Percentiles rank a stretch among this genome's conserved stretches.
These are phyloP conservation scores for Byssochlamys sp. DNA, from an alignment of 2,329 filamentous ascomycete species.

Conservation along the genomic window DNA sequence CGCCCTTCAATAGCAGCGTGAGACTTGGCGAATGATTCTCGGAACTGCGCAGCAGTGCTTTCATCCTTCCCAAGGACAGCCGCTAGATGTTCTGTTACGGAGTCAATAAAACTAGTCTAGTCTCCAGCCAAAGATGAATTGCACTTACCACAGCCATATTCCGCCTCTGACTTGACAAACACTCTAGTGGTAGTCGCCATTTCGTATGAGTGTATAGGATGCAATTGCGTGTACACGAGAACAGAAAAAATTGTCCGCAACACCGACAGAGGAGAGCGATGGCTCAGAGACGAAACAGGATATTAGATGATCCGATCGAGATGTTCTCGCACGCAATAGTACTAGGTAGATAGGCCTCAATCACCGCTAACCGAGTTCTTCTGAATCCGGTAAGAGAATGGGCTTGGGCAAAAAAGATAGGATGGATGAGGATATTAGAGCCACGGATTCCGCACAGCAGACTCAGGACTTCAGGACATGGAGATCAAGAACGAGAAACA, in stretches of 20 bases:
- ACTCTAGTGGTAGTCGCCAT: slow-evolving; percentile 28
- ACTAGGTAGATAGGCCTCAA: not conserved
- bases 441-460: not conserved
- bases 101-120: slow-evolving; percentile 10
- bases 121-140: not conserved
- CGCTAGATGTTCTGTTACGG: slow-evolving; percentile 29
- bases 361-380: not conserved
- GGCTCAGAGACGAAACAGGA: not conserved
- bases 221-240: not conserved
- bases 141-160: slow-evolving; percentile 33
- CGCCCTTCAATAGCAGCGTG: not conserved
- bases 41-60: slow-evolving; percentile 27
- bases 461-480: not conserved
- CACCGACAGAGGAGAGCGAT: not conserved
- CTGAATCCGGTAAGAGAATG: not conserved
- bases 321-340: not conserved
- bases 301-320: not conserved
- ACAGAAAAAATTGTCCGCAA: not conserved
- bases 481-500: not conserved
- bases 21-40: slow-evolving; percentile 22
- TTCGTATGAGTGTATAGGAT: slow-evolving; percentile 5
- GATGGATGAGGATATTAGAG: not conserved
- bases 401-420: not conserved
- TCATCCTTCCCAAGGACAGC: slow-evolving; percentile 22
- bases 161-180: slow-evolving; percentile 27